Evolutionary conservation across 2,329 filamentous ascomycete genomes (phyloP).

Genomic region (Fusarium miscanthi): DNA sequence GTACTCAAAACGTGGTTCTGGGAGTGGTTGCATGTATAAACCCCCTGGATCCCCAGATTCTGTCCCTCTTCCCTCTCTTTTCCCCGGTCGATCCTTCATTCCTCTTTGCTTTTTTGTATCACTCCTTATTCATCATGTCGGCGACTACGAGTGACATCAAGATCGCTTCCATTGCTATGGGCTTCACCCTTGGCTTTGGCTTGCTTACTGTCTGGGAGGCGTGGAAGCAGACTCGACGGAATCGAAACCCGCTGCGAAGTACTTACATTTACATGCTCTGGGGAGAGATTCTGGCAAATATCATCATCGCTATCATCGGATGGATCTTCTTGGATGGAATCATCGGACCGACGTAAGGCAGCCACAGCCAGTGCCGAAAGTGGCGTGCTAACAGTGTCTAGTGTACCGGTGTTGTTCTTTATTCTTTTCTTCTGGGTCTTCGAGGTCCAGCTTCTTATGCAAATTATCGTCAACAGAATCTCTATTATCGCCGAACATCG

Average conservation of each 20-base stretch:
- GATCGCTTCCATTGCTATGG: slow-evolving; percentile 47
- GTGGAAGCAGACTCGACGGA: slow-evolving; percentile 55
- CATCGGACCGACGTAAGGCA: slow-evolving; percentile 46
- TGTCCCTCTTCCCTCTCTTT: not conserved
- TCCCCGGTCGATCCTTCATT: not conserved
- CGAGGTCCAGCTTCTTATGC: slow-evolving; percentile 62
- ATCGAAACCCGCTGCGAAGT: slow-evolving; percentile 49
- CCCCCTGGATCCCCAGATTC: slow-evolving; percentile 7
- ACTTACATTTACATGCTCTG: slow-evolving; percentile 60
- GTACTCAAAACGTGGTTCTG: not conserved
- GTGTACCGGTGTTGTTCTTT: slow-evolving; percentile 50
- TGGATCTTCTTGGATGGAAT: slow-evolving; percentile 54
- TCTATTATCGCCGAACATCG: slow-evolving; percentile 58
- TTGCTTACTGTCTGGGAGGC: slow-evolving; percentile 55
- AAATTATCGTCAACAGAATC: slow-evolving; percentile 67
- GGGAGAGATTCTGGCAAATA: slow-evolving; percentile 55
- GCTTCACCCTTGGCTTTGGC: slow-evolving; percentile 56
- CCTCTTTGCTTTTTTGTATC: not conserved
- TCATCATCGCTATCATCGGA: slow-evolving; percentile 52
- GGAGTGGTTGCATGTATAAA: not conserved
- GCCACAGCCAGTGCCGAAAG: no score
- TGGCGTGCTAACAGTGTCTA: slow-evolving; percentile 15
- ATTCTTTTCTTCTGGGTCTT: slow-evolving; percentile 56
- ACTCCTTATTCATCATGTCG: not conserved
- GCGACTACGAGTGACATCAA: slow-evolving; percentile 41